Percentiles rank a stretch among this genome's conserved stretches.
Conservation (phyloP, 2,329 filamentous ascomycete genomes). For the Aspergillus udagawae region DNA sequence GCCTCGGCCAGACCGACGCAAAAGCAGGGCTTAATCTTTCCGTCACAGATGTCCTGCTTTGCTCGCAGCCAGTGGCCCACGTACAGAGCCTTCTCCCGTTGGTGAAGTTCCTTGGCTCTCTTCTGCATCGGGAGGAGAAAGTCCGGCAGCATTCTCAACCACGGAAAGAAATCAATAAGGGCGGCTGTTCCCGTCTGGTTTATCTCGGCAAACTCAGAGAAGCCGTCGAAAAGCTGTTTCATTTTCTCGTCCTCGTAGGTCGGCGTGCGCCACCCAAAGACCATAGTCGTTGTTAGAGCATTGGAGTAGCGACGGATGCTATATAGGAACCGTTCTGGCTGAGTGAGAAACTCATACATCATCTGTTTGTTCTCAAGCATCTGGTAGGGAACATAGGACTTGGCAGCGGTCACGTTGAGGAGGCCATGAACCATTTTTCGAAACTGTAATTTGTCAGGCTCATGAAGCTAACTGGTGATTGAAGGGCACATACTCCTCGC, state of each 20-base stretch:
- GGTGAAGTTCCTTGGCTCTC: slow-evolving; percentile 42
- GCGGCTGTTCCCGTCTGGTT: slow-evolving; percentile 41
- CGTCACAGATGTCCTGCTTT: slow-evolving; percentile 31
- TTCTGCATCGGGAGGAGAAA: slow-evolving; percentile 32
- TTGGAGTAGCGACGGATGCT: slow-evolving; percentile 49
- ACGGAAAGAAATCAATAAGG: slow-evolving; percentile 46
- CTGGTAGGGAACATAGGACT: slow-evolving; percentile 53
- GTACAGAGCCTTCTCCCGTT: slow-evolving; percentile 42
- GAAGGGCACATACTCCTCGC: slow-evolving; percentile 14
- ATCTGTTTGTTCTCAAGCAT: slow-evolving; percentile 54
- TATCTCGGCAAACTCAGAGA: slow-evolving; percentile 42
- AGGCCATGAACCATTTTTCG: slow-evolving; percentile 42
- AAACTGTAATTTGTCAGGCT: slow-evolving; percentile 9
- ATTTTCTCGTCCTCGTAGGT: slow-evolving; percentile 41
- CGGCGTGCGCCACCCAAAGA: slow-evolving; percentile 46
- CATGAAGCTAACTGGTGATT: not conserved
- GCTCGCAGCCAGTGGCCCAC: slow-evolving; percentile 40
- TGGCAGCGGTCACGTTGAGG: slow-evolving; percentile 46
- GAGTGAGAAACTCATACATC: slow-evolving; percentile 44
- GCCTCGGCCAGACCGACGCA: slow-evolving; percentile 21
- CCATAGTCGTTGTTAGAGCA: slow-evolving; percentile 48
- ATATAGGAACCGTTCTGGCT: slow-evolving; percentile 40
- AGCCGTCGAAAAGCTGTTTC: slow-evolving; percentile 42
- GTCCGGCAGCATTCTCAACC: slow-evolving; percentile 45
- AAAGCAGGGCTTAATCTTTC: slow-evolving; percentile 28